phyloP scores from a whole-genome alignment of 331 rosid genomes.

The Saraca asoca region DNA sequence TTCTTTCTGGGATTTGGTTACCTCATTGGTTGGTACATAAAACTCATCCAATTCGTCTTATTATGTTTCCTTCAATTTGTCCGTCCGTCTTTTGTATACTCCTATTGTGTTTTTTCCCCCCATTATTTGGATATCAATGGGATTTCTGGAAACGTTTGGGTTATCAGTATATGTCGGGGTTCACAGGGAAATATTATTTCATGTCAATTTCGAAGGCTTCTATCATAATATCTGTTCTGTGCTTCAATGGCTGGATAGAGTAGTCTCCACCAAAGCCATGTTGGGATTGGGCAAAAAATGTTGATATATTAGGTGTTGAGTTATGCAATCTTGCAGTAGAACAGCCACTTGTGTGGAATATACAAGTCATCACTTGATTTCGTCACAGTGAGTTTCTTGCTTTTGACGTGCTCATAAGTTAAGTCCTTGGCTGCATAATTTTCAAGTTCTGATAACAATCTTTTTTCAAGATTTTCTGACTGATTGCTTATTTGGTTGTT shows the following conservation, averaged over 20 bases:
- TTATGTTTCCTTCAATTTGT: background rate
- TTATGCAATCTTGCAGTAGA: conserved; percentile 77
- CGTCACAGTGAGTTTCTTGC: conserved; percentile 84
- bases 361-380: conserved; percentile 99
- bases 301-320: conserved; percentile 85
- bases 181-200: conserved; percentile 94
- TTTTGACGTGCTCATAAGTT: background rate
- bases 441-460: conserved; percentile 12
- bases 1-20: conserved; percentile 63
- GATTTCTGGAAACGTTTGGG: conserved; percentile 76
- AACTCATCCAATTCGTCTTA: background rate
- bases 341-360: conserved; percentile 88
- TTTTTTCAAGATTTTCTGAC: no score
- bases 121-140: no score
- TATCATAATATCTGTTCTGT: conserved; percentile 74
- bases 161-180: conserved; percentile 90
- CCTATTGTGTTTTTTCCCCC: no score
- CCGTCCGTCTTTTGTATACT: no score
- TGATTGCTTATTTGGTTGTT: no score
- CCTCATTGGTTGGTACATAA: conserved; percentile 67
- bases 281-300: conserved; percentile 94
- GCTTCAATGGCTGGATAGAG: conserved; percentile 91
- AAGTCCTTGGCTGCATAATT: conserved; percentile 8
- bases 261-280: conserved; percentile 80
- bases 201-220: conserved; percentile 97